Conservation (phyloP, 177 flowering plant species). For the Telopea speciosissima region DNA sequence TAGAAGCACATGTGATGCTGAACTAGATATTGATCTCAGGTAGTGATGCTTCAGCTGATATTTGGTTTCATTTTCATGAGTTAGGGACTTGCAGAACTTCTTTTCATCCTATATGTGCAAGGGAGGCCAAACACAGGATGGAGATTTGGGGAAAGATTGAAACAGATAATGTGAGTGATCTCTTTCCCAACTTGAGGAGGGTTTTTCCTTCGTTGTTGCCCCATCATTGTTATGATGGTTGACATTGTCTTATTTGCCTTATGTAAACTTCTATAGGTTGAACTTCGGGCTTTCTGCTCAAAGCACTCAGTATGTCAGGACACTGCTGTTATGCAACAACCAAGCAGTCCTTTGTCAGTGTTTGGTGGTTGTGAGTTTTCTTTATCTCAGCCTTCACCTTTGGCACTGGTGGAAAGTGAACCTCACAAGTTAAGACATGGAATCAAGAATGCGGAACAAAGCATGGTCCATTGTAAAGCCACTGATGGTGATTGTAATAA, state of each 20-base stretch:
- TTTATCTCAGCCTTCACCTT: conserved; percentile 21
- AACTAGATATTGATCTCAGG: neutral
- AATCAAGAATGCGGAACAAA: conserved; percentile 34
- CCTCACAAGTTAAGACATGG: conserved; percentile 33
- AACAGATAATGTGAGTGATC: conserved; percentile 52
- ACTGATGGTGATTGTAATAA: conserved; percentile 22
- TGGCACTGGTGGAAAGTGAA: conserved; percentile 17
- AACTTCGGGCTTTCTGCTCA: conserved; percentile 82
- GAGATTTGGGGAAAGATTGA: conserved; percentile 95
- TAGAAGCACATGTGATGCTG: neutral
- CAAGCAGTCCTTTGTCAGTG: conserved; percentile 14
- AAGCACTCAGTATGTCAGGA: conserved; percentile 65
- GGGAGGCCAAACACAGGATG: conserved; percentile 82
- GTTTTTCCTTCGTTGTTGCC: neutral
- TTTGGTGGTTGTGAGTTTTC: conserved; percentile 27
- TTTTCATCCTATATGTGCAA: conserved; percentile 97
- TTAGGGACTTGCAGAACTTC: conserved; percentile 87
- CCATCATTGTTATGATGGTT: neutral
- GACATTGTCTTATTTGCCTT: conserved; percentile 4
- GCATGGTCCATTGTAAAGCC: conserved; percentile 15
- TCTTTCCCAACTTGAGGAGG: neutral
- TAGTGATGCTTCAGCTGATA: conserved; percentile 10
- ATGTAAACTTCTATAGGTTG: conserved; percentile 49
- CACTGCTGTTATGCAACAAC: conserved; percentile 13
- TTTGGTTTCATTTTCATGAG: conserved; percentile 3